phyloP scores from a whole-genome alignment of 225 moss, liverwort and hornwort genomes.

The Straminergon stramineum region DNA sequence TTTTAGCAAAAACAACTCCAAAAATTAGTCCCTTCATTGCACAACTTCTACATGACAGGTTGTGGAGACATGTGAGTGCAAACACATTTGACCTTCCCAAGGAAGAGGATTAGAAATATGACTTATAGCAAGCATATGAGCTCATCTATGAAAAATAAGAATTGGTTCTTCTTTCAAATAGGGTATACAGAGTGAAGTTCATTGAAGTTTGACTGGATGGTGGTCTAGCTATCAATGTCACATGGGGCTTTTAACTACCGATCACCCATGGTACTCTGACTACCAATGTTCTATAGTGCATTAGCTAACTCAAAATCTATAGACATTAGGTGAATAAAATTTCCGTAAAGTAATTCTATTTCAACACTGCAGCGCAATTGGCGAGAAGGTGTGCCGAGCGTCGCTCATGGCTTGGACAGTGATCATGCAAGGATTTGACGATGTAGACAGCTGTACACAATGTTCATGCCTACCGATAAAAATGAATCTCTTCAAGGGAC shows the following conservation, averaged over 20 bases:
- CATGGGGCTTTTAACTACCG: background rate
- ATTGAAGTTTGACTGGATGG: background rate
- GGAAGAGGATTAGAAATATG: background rate
- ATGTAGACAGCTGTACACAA: background rate
- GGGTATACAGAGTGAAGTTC: background rate
- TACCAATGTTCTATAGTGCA: background rate
- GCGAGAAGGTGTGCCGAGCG: background rate
- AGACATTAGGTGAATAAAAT: background rate
- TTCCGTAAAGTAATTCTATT: background rate
- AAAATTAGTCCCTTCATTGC: background rate
- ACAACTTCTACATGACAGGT: background rate
- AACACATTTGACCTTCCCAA: too few relatives aligned
- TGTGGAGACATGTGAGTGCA: background rate
- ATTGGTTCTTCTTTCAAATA: background rate
- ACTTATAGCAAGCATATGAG: background rate
- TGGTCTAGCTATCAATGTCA: background rate
- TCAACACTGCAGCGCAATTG: background rate
- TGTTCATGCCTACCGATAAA: background rate
- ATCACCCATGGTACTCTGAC: background rate
- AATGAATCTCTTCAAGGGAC: background rate
- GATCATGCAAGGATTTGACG: background rate
- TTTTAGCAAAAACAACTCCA: background rate
- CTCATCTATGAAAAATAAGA: background rate
- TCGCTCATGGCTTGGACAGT: background rate
- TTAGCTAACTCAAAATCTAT: background rate